These are phyloP conservation scores for Trametes cinnabarina DNA, from an alignment of 768 basidiomycete species.

Conservation along the genomic window DNA sequence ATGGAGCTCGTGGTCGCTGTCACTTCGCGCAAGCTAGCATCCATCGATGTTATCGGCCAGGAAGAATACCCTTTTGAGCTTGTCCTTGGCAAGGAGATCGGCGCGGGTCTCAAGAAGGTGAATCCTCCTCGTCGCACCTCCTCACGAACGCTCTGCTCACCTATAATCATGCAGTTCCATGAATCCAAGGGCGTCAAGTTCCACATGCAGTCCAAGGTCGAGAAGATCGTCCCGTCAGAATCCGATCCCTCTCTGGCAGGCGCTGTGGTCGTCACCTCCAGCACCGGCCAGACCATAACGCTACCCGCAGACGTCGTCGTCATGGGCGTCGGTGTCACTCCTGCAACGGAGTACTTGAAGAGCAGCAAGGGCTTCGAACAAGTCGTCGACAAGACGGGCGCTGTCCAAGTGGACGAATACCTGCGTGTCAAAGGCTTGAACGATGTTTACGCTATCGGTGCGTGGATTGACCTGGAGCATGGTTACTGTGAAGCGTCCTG, in stretches of 20 bases:
- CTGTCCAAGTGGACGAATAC: slow-evolving; percentile 74
- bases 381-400: slow-evolving; percentile 68
- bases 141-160: no score
- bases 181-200: slow-evolving; percentile 84
- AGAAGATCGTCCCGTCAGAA: slow-evolving; percentile 47
- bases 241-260: slow-evolving; percentile 22
- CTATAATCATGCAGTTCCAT: slow-evolving; percentile 52
- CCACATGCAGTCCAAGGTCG: slow-evolving; percentile 69
- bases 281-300: slow-evolving; percentile 60
- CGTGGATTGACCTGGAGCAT: background rate
- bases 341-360: slow-evolving; percentile 78
- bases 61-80: slow-evolving; percentile 76
- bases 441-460: slow-evolving; percentile 70
- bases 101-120: slow-evolving; percentile 74
- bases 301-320: slow-evolving; percentile 76
- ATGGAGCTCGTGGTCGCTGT: slow-evolving; percentile 88
- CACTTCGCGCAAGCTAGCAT: slow-evolving; percentile 70
- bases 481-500: background rate
- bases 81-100: slow-evolving; percentile 81
- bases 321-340: slow-evolving; percentile 84
- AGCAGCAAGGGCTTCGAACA: slow-evolving; percentile 55
- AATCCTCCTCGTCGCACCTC: background rate
- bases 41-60: slow-evolving; percentile 82
- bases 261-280: slow-evolving; percentile 34
- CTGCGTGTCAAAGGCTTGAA: slow-evolving; percentile 54